phyloP scores from a whole-genome alignment of 169 alveolate species.

The Cryptosporidium andersoni region DNA sequence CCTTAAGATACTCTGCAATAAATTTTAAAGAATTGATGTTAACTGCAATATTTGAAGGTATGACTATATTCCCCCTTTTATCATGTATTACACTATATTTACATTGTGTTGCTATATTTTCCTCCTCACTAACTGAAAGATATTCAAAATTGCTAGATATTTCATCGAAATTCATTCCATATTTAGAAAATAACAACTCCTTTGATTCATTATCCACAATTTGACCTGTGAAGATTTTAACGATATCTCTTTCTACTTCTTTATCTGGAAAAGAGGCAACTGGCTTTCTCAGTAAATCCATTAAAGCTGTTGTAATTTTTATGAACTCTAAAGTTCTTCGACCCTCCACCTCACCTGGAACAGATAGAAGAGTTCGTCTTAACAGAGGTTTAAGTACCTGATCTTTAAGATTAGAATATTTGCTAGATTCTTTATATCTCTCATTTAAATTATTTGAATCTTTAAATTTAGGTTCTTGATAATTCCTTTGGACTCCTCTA shows the following conservation, averaged over 20 bases:
- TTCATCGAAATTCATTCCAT: slow-evolving; percentile 45
- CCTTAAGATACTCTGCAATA: slow-evolving; percentile 12
- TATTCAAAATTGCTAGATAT: neutral
- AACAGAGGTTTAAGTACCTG: slow-evolving; percentile 19
- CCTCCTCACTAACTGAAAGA: neutral
- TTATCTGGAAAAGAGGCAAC: slow-evolving; percentile 43
- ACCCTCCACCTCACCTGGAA: slow-evolving; percentile 63
- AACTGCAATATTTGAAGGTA: neutral
- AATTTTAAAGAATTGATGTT: slow-evolving; percentile 20
- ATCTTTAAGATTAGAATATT: neutral
- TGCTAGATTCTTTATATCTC: no score
- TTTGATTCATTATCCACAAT: slow-evolving; percentile 5
- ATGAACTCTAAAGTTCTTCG: slow-evolving; percentile 36
- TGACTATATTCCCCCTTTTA: neutral
- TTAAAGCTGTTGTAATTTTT: slow-evolving; percentile 49
- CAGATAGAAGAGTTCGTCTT: slow-evolving; percentile 31
- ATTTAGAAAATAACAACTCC: slow-evolving; percentile 7
- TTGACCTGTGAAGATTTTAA: slow-evolving; percentile 8
- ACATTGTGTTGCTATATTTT: neutral
- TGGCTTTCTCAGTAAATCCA: slow-evolving; percentile 58
- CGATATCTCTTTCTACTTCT: slow-evolving; percentile 14
- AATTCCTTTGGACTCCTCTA: no score
- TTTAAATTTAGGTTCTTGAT: no score
- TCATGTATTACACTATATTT: neutral
- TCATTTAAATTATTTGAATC: no score